phyloP scores from a whole-genome alignment of 257 asterid species.

The Nyctanthes arbortristis region DNA sequence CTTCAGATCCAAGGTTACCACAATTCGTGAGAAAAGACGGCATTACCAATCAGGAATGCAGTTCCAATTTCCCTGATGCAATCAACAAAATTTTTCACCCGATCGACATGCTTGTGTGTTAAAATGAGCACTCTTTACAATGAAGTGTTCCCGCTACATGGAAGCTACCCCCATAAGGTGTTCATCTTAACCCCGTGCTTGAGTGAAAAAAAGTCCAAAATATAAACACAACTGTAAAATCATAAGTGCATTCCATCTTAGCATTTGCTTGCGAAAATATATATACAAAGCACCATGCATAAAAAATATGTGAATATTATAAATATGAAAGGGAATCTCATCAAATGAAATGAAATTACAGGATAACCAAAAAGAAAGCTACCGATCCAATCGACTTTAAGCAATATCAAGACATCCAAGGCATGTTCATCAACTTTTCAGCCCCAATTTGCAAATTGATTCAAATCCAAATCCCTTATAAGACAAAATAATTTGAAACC shows the following conservation, averaged over 20 bases:
- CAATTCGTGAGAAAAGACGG: too few species aligned
- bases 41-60: too few species aligned
- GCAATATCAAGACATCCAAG: conserved; percentile 64
- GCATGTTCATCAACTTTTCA: conserved; percentile 61
- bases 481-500: not conserved
- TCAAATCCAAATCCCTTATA: conserved; percentile 36
- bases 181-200: too few species aligned
- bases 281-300: not conserved
- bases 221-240: too few species aligned
- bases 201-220: too few species aligned
- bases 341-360: conserved; percentile 50
- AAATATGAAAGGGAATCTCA: conserved; percentile 31
- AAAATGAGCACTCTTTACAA: too few species aligned
- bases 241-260: not conserved
- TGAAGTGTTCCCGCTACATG: too few species aligned
- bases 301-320: not conserved
- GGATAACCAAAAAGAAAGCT: conserved; percentile 70
- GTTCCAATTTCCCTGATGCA: too few species aligned
- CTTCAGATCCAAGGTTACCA: too few species aligned
- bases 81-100: too few species aligned
- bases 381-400: conserved; percentile 62
- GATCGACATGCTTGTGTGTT: too few species aligned
- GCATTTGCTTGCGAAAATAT: not conserved
- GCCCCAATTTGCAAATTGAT: conserved; percentile 23
- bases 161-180: too few species aligned